A percentile compares a stretch with the other conserved stretches of the same genome.
These are phyloP conservation scores for Trichoderma koningiopsis DNA, from an alignment of 2,329 filamentous ascomycete species.

Conservation along the genomic window DNA sequence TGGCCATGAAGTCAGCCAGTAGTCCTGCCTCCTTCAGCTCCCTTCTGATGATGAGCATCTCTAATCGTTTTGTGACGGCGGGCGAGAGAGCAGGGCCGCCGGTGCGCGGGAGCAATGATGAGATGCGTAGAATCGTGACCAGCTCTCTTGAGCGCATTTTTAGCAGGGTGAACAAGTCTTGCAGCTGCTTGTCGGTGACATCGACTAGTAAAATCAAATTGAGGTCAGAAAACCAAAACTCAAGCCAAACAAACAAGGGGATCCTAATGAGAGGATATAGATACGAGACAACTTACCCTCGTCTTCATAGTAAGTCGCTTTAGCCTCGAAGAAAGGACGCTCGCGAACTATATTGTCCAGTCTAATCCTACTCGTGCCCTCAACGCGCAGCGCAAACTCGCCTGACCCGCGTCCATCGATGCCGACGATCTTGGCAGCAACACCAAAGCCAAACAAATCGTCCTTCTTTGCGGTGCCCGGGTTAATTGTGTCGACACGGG, in stretches of 20 bases:
- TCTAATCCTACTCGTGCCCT: slow-evolving; percentile 77
- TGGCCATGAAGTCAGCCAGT: slow-evolving; percentile 95
- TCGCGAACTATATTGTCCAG: slow-evolving; percentile 69
- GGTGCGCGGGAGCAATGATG: slow-evolving; percentile 76
- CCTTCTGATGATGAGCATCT: slow-evolving; percentile 83
- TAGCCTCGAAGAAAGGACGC: slow-evolving; percentile 82
- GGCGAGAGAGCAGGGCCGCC: slow-evolving; percentile 72
- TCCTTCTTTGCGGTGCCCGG: slow-evolving; percentile 63
- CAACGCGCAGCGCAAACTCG: slow-evolving; percentile 82
- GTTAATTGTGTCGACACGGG: slow-evolving; percentile 52
- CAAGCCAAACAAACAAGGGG: neutral
- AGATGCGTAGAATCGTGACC: slow-evolving; percentile 79
- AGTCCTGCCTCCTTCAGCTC: slow-evolving; percentile 78
- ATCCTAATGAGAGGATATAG: neutral
- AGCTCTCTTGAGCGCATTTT: slow-evolving; percentile 86
- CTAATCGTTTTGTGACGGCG: slow-evolving; percentile 80
- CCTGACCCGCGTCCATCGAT: slow-evolving; percentile 74
- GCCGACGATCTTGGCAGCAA: slow-evolving; percentile 75
- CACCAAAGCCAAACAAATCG: slow-evolving; percentile 82
- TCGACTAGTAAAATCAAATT: slow-evolving; percentile 32
- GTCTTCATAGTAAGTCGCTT: slow-evolving; percentile 72
- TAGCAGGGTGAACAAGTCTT: slow-evolving; percentile 74
- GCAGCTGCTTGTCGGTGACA: slow-evolving; percentile 59
- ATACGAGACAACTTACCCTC: slow-evolving; percentile 52
- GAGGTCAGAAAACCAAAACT: slow-evolving; percentile 16